Base-by-base conservation (phyloP, 2,329 filamentous ascomycete species). In the Lecanoromycetidae sp. region DNA sequence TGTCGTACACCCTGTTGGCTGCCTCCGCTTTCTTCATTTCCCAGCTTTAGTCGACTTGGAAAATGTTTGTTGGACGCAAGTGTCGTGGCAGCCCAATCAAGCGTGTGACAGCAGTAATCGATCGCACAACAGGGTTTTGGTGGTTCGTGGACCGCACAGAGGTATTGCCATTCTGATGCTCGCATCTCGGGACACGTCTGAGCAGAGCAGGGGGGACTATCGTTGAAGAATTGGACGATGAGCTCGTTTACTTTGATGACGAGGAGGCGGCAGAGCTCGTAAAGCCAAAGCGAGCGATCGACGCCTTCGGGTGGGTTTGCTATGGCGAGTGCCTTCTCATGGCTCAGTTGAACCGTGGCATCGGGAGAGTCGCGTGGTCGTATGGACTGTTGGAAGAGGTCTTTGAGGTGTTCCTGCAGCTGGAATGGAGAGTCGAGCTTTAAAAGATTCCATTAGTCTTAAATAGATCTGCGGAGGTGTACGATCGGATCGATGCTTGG, bases 391-490 rank as follows among this genome's bases (percentile, higher is more conserved):
- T 88, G 80, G 69, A 96, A 86, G 13, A 95, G 77, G 29, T 91
- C 86, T 64, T 93, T 90, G 46, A 98, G 81, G 61, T 98, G 90
- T 67, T 98, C 91, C 65, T 95, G 93, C 15, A 96, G 78, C 64
- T 95, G 91, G 63, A 96, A 98, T 36, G 91, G 85, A 19, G 90
- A 96, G 62, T 98, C 88, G 56, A 98, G 87, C 85, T 95, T n/a
- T n/a, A n/a, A n/a, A 63, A 20, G 36, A 20, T 4, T 4, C 6
- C 13, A 29, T 46, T 20, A 46, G 35, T 10, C 5, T 1, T 0
- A 10, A 20, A 6, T 20, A 5, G 13, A 17, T 15, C 20, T 23
- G 20, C 6, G 22, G 5, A 38, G 5, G 1, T 10, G 19, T n/a
- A 35, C 7, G 25, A 13, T 7, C 13, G 41, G 29, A 10, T 20